These are phyloP conservation scores for Albugo candida DNA, from an alignment of 352 stramenopile genomes.

Conservation along the genomic window DNA sequence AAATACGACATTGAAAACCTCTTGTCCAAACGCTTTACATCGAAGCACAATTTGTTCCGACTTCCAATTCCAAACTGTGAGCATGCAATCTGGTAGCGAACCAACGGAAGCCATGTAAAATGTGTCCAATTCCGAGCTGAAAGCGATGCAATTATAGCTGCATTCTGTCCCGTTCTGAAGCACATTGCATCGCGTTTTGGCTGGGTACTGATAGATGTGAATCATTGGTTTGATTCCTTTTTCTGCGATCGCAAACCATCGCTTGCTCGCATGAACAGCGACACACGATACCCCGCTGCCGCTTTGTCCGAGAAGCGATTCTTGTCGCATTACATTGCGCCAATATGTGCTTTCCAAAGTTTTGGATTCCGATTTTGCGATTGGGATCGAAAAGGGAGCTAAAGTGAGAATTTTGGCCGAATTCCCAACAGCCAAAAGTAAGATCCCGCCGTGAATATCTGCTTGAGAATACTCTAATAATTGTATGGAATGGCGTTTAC, in stretches of 20 bases:
- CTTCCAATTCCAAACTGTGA: conserved; percentile 88
- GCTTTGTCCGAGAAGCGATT: conserved; percentile 45
- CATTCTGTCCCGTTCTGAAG: conserved; percentile 69
- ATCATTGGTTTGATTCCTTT: conserved; percentile 79
- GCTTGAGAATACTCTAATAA: conserved; percentile 22
- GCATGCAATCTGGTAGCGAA: conserved; percentile 68
- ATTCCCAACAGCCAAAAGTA: conserved; percentile 52
- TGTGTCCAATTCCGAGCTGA: conserved; percentile 66
- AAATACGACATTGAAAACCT: conserved; percentile 86
- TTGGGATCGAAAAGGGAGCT: conserved; percentile 4
- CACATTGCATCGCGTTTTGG: conserved; percentile 40
- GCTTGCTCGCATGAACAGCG: conserved; percentile 38
- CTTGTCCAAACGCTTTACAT: conserved; percentile 88
- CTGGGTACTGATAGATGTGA: conserved; percentile 76
- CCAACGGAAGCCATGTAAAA: conserved; percentile 67
- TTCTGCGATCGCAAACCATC: conserved; percentile 76
- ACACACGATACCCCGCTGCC: conserved; percentile 43
- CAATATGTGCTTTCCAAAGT: not conserved
- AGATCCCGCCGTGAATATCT: conserved; percentile 23
- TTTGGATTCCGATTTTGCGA: conserved; percentile 4
- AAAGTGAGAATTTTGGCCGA: conserved; percentile 50
- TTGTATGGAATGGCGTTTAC: conserved; percentile 48
- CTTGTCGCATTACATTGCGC: conserved; percentile 15
- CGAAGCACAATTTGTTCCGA: conserved; percentile 77
- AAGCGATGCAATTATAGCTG: conserved; percentile 53